Base-by-base conservation (phyloP, 805 yeast genomes). In the Lachancea waltii region DNA sequence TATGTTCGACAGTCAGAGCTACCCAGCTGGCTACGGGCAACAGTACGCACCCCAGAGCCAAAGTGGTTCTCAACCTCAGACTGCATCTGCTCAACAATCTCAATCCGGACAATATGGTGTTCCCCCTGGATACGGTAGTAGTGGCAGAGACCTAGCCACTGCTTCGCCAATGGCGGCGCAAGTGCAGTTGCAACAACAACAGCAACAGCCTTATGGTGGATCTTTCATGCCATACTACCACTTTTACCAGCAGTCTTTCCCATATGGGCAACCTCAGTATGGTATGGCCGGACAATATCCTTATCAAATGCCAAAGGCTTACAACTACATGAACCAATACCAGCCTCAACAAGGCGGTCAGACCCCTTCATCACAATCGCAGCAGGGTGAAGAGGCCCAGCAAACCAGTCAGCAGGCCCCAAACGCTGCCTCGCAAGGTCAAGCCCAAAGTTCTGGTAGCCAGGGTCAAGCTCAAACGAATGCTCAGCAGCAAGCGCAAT, bases 241-340 rank as follows among this genome's bases (percentile, higher is more conserved):
- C 40, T 58, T 54, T 44, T 58, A 60, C 48, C 62, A 57, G 43
- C 62, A 60, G 46, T 52, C 58, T 11, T 55, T 60, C 57, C 62
- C 62, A 38, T 58, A 58, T 36, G 63, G 53, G 28, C 63, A 59
- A 45, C 64, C 64, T 32, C 64, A 59, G 44, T 59, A 59, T 33
- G 58, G 58, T 26, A 48, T 51, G 47, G 58, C 54, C 27, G 57
- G 56, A 37, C 62, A 56, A 46, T 56, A 55, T 36, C 58, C 58
- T 34, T 50, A 52, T 41, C 60, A 53, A 44, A 50, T 46, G 19
- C 58, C 60, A 42, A 54, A 55, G 38, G 52, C 42, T 16, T 54
- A 54, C 50, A 51, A 46, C 38, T 46, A 44, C 38, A 30, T 35
- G 36, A 41, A 32, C 30, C 49, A 54, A 32, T 52, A 53, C 38